Conservation (phyloP, 129 eudicot genomes). For the Apium graveolens region DNA sequence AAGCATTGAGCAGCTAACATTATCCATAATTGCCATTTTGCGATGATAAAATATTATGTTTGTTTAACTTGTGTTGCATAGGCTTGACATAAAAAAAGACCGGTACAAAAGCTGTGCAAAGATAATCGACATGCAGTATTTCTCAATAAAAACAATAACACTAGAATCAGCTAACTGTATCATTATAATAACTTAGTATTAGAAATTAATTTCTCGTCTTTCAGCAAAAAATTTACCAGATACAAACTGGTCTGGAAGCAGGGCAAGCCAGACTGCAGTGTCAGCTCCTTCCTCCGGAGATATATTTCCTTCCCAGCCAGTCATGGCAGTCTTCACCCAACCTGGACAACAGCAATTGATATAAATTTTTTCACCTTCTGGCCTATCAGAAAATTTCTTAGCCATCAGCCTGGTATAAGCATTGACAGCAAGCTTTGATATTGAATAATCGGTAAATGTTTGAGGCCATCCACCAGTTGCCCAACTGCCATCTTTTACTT, state of each 20-base stretch:
- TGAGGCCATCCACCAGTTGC: slow-evolving; percentile 51
- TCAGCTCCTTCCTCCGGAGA: slow-evolving; percentile 51
- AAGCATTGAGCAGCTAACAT: not conserved
- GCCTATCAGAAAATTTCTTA: slow-evolving; percentile 21
- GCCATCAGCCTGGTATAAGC: slow-evolving; percentile 42
- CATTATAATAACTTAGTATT: not conserved
- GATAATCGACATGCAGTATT: not conserved
- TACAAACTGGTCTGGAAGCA: slow-evolving; percentile 33
- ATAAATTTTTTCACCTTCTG: slow-evolving; percentile 34
- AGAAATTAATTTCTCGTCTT: slow-evolving; percentile 49
- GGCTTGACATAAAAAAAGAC: not conserved
- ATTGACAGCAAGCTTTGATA: slow-evolving; percentile 51
- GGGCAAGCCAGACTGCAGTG: slow-evolving; percentile 57
- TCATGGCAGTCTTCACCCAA: slow-evolving; percentile 62
- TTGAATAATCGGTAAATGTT: slow-evolving; percentile 41
- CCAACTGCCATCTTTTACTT: slow-evolving; percentile 51
- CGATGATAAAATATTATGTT: not conserved
- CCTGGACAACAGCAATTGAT: slow-evolving; percentile 54
- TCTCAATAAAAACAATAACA: not conserved
- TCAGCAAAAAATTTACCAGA: slow-evolving; percentile 48
- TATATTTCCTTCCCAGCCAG: slow-evolving; percentile 47
- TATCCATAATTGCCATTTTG: not conserved
- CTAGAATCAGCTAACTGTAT: not conserved
- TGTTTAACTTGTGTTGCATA: not conserved
- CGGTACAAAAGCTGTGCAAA: not conserved